Evolutionary conservation across 179 eudicot genomes (phyloP).

Genomic region (Silene noctiflora): DNA sequence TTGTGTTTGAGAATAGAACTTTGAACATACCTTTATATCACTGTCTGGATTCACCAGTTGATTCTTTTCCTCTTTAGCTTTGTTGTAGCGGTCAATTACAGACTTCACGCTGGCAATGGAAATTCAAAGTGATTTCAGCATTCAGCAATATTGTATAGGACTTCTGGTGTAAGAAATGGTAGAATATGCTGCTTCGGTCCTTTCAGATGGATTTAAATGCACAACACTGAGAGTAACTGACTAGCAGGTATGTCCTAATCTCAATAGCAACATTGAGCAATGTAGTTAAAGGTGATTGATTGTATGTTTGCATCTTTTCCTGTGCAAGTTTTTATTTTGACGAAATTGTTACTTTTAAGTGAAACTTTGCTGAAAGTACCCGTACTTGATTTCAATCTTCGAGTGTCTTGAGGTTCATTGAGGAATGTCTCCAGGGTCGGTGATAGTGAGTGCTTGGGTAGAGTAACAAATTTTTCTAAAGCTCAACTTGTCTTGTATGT

Average conservation of each 20-base stretch:
- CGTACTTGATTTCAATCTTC: no score
- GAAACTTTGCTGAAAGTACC: no score
- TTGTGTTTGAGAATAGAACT: background rate
- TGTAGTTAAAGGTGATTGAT: background rate
- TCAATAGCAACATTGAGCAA: background rate
- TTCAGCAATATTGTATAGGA: background rate
- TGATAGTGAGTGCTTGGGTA: no score
- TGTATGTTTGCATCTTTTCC: background rate
- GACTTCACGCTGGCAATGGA: constrained; percentile 40
- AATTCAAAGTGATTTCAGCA: constrained; percentile 12
- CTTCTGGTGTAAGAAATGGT: background rate
- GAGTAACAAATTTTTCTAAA: no score
- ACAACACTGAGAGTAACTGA: background rate
- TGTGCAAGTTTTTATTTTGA: constrained; percentile 6
- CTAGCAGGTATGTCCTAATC: constrained; percentile 14
- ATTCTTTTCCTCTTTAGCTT: constrained; percentile 36
- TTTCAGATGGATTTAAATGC: constrained; percentile 3
- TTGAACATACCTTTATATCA: constrained; percentile 36
- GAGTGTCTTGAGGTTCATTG: no score
- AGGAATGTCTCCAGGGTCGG: no score
- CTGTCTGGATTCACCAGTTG: constrained; percentile 24
- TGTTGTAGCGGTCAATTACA: constrained; percentile 38
- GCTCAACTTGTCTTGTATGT: no score
- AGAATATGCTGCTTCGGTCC: background rate
- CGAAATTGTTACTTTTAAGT: background rate